Evolutionary conservation across 1,284 basidiomycete species (phyloP), one percentile per base, ranked within the genome.

Genomic region (Blastosporella zonata): DNA sequence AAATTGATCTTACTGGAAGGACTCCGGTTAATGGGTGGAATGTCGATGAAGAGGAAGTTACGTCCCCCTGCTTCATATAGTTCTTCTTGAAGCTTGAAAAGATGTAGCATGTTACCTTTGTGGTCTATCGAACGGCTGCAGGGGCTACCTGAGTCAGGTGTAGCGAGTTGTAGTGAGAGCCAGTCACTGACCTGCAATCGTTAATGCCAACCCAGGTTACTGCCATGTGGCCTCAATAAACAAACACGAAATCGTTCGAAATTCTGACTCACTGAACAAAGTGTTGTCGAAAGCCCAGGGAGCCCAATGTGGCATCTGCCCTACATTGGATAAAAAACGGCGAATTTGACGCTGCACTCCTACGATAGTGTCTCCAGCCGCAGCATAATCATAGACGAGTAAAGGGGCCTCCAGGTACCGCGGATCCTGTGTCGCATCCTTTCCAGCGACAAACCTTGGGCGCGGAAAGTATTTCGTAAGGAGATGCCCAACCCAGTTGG

Each of bases 191-290:
- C 76, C 67, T 77, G 66, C 76, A 76, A 60, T 84, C 81, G 54
- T 85, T 84, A 45, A 84, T 82, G 0, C 82, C 82, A 49, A 82
- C 65, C 81, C 81, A 85, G 6, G 75, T 79, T 13, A 80, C 81
- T 84, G 45, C 18, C 28, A 40, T 22, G 18, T 34, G 37, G 22
- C 40, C 9, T 40, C 12, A 40, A 28, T 7, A 46, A 46, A n/a
- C n/a, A n/a, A n/a, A n/a, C n/a, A n/a, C n/a, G n/a, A n/a, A n/a
- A n/a, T 28, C 17, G 10, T 21, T 29, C 10, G 17, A 38, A 12
- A 28, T 3, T 17, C 23, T 35, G 6, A 60, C 72, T 60, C 54
- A 79, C 78, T 61, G 55, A 79, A 81, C 1, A 81, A 61, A 1
- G 77, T 64, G 47, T 74, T 67, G 13, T 67, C 54, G 13, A 64